Base-by-base conservation (phyloP, 306 rosid genomes). In the Sindora glabra region DNA sequence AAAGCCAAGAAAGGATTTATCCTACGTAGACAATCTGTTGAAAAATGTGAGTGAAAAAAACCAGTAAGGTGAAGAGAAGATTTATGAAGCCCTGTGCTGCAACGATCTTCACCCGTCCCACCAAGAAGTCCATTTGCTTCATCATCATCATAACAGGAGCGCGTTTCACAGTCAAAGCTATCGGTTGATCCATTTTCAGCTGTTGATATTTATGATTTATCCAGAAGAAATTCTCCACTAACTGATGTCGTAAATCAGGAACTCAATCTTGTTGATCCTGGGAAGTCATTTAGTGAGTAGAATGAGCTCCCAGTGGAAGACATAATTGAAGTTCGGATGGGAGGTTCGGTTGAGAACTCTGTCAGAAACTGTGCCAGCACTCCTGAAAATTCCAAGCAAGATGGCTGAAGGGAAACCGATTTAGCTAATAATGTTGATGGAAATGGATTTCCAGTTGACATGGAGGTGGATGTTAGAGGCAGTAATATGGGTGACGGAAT, bases 71-170 rank as follows among this genome's bases (percentile, higher is more conserved):
- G 32, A 10, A 63, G 27, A 50, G 63, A 14, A 58, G 64, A 67
- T 21, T 57, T 56, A 42, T 85, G 70, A 69, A 67, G 38, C 34
- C 32, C 68, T 51, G 17, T 52, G 46, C 70, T 51, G 74, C 73
- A 65, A 26, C 56, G 66, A 61, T 70, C 79, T 68, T 79, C 90
- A 40, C 94, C 94, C 65, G 72, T 83, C 40, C 86, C 89, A 50
- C 81, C 89, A 56, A 89, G 67, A 76, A 86, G 78, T 74, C 95
- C 89, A 44, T 82, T 80, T 79, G 80, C 90, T 56, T 44, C 72
- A 7, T 42, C 74, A 27, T 48, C 71, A 41, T 48, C 67, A 25
- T 59, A 88, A 46, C 85, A 57, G 51, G 73, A 53, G 79, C 81
- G 72, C 50, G 62, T 80, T 65, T 77, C 62, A 36, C 77, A 11